Percentiles rank a stretch among this genome's conserved stretches.
Evolutionary conservation across 163 green algal species (phyloP).

Genomic region (Picocystis sp.): DNA sequence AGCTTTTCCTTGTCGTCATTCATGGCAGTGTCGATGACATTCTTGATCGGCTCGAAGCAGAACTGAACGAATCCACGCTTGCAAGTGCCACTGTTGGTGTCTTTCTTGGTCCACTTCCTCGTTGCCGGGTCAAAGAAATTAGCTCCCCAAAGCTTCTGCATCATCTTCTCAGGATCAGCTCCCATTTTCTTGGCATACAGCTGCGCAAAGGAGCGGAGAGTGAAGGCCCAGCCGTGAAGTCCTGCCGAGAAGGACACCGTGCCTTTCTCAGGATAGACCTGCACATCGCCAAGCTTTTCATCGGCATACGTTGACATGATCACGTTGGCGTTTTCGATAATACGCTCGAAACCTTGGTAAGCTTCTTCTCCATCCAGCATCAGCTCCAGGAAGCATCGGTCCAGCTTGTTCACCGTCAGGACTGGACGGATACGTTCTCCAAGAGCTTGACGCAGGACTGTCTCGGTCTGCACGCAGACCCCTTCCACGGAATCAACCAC

Average conservation of each 20-base stretch:
- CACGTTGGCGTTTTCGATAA: constrained; percentile 99
- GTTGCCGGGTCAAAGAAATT: constrained; percentile 97
- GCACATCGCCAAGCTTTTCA: constrained; percentile 58
- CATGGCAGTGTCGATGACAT: constrained; percentile 77
- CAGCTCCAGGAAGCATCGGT: constrained; percentile 99
- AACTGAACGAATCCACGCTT: constrained; percentile 98
- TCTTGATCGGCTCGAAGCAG: constrained; percentile 95
- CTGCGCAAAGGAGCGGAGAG: constrained; percentile 89
- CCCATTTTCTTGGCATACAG: constrained; percentile 96
- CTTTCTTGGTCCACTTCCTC: constrained; percentile 98
- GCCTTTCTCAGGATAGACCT: constrained; percentile 94
- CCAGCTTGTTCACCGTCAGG: constrained; percentile 99
- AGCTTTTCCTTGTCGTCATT: constrained; percentile 95
- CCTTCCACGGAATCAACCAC: constrained; percentile 99
- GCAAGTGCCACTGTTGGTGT: constrained; percentile 54
- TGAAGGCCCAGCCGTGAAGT: constrained; percentile 99
- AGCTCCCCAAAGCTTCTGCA: constrained; percentile 97
- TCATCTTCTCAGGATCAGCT: constrained; percentile 79
- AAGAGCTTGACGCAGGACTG: constrained; percentile 85
- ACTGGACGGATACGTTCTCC: constrained; percentile 72
- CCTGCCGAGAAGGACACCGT: constrained; percentile 97
- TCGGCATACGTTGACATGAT: constrained; percentile 98
- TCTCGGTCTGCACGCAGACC: constrained; percentile 99
- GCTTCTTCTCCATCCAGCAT: constrained; percentile 92
- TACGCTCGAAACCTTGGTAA: constrained; percentile 84